A percentile compares a stretch with the other conserved stretches of the same genome.
Conservation (phyloP, 441 rosid genomes). For the Metrosideros polymorpha region DNA sequence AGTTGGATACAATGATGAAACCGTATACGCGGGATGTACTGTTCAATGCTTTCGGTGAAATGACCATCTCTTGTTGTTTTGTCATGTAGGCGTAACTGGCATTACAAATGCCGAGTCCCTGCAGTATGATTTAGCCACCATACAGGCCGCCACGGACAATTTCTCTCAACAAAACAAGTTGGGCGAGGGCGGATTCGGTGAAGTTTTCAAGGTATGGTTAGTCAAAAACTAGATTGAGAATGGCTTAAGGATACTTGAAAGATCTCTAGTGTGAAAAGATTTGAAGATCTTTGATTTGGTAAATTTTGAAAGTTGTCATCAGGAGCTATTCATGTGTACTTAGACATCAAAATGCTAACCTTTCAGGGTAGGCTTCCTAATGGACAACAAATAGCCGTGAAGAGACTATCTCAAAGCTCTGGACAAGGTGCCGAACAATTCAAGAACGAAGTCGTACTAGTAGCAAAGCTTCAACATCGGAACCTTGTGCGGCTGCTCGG, state of each 20-base stretch:
- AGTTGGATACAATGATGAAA: background rate
- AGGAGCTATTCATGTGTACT: too few relatives aligned
- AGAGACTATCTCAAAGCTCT: background rate
- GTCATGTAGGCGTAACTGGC: accelerated
- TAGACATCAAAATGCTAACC: background rate
- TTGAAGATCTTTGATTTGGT: background rate
- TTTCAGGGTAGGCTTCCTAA: background rate
- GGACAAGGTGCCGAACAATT: background rate
- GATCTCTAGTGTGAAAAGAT: background rate
- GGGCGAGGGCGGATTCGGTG: background rate
- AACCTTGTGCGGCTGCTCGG: too few relatives aligned
- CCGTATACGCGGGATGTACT: accelerated
- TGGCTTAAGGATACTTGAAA: background rate
- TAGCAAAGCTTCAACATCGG: too few relatives aligned
- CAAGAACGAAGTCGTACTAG: too few relatives aligned
- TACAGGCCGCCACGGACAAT: background rate
- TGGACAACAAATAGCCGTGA: background rate
- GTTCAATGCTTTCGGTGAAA: background rate
- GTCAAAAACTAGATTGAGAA: accelerated
- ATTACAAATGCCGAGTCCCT: background rate
- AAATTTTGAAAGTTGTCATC: background rate
- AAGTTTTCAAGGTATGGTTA: background rate
- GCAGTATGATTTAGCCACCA: background rate
- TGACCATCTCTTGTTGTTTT: background rate
- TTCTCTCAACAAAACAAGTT: background rate